These are phyloP conservation scores for Aspergillus leporis DNA, from an alignment of 495 filamentous ascomycete species.

Conservation along the genomic window DNA sequence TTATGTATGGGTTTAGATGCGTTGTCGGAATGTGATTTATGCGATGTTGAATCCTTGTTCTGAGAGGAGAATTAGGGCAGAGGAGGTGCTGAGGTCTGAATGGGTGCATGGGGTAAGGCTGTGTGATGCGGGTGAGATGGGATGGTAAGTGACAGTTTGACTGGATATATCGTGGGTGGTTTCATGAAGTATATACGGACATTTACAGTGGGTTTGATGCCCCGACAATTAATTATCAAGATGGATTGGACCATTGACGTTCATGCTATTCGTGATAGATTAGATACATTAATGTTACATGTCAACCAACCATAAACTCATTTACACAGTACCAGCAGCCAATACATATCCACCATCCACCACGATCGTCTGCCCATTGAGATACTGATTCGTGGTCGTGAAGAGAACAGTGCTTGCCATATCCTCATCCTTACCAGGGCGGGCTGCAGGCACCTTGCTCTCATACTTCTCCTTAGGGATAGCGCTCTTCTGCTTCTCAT, in stretches of 20 bases:
- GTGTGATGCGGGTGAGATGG: slow-evolving; percentile 85
- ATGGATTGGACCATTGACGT: neutral
- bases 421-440: slow-evolving; percentile 71
- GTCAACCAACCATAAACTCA: neutral
- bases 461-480: slow-evolving; percentile 62
- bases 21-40: slow-evolving; percentile 90
- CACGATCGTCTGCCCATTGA: slow-evolving; percentile 67
- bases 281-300: neutral
- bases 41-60: slow-evolving; percentile 84
- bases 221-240: neutral
- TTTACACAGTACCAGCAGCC: slow-evolving; percentile 30
- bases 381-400: slow-evolving; percentile 64
- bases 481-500: slow-evolving; percentile 62
- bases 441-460: slow-evolving; percentile 54
- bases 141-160: slow-evolving; percentile 25
- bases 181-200: neutral
- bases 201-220: neutral
- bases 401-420: slow-evolving; percentile 71
- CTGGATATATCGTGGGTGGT: neutral
- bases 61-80: slow-evolving; percentile 76
- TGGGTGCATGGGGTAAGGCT: slow-evolving; percentile 87
- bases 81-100: slow-evolving; percentile 86
- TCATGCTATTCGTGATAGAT: neutral
- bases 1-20: slow-evolving; percentile 2
- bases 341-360: slow-evolving; percentile 66